Evolutionary conservation across 306 rosid species (phyloP).

Genomic region (Sicyos edulis): DNA sequence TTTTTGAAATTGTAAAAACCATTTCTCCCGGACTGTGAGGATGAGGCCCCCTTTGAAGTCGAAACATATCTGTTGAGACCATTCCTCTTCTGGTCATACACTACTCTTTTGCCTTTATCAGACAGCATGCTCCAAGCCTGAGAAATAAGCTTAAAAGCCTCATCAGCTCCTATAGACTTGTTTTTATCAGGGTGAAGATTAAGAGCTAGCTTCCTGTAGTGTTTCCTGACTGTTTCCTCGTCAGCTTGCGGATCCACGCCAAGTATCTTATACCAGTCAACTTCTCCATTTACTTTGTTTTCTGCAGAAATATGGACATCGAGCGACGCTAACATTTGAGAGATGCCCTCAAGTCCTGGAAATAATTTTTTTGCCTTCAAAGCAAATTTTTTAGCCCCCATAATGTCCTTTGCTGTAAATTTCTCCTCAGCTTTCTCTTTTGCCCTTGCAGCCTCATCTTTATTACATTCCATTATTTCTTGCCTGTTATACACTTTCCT

Average conservation of each 20-base stretch:
- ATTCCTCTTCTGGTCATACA: constrained; percentile 55
- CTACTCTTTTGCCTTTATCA: constrained; percentile 48
- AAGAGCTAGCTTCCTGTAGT: constrained; percentile 80
- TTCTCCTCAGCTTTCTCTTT: constrained; percentile 78
- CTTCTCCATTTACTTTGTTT: constrained; percentile 58
- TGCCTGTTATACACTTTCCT: neutral
- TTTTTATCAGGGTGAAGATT: constrained; percentile 93
- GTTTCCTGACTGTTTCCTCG: constrained; percentile 62
- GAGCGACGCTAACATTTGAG: constrained; percentile 71
- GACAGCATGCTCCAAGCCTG: constrained; percentile 88
- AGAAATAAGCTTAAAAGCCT: constrained; percentile 80
- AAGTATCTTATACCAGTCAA: constrained; percentile 79
- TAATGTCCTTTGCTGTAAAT: constrained; percentile 52
- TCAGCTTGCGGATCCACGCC: constrained; percentile 57
- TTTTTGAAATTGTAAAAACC: constrained; percentile 53
- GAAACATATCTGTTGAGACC: constrained; percentile 33
- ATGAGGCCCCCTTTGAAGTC: constrained; percentile 34
- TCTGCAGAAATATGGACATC: constrained; percentile 67
- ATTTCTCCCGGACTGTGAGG: constrained; percentile 41
- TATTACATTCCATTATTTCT: constrained; percentile 78
- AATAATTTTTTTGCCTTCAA: constrained; percentile 70
- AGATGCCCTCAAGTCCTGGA: constrained; percentile 72
- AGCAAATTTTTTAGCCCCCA: constrained; percentile 78
- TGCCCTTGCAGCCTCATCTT: constrained; percentile 83
- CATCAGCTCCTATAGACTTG: constrained; percentile 76